Base-by-base conservation (phyloP, 805 yeast species). In the Metschnikowia peoriensis region DNA sequence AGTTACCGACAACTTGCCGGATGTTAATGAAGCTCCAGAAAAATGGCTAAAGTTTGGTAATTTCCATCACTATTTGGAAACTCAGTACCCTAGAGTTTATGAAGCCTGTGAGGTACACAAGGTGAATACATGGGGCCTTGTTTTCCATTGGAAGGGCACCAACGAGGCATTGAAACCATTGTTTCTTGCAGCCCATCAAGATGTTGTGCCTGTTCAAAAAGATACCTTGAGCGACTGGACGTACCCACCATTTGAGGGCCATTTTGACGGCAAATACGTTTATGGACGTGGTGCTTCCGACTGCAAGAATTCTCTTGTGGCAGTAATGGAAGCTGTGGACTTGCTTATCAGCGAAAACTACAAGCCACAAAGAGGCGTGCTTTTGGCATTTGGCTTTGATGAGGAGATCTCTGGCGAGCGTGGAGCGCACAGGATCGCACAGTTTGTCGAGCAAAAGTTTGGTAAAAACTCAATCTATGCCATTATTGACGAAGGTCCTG, bases 201-300 rank as follows among this genome's bases (percentile, higher is more conserved):
- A 58, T 38, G 57, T 55, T 7, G 60, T 53, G n/a, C 61, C 62
- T 1, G 55, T 58, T 16, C 61, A 58, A 40, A 46, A 58, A n/a
- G 60, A 52, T 28, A 53, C 60, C 3, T 39, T 51, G 37, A 27
- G 35, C 22, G 57, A 55, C 39, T 57, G 62, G 62, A 38, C 41
- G 4, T 50, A 54, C 38, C 57, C 61, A 3, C 61, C 61, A 4
- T 55, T 54, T 28, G 53, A 51, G 34, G 62, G 59, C 28, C 51
- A 46, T 35, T 52, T 37, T 28, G 60, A 54, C n/a, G 62, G 57
- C 14, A 71, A 75, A 28, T 69, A 64, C 41, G 60, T 90, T 4
- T 88, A 83, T 79, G 96, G 96, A 2, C 78, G 96, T 61, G 97
- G 97, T 39, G 66, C 88, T 2, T 67, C 78, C 42, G 97, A 90